A percentile compares a stretch with the other conserved stretches of the same genome.
phyloP scores from a whole-genome alignment of 2,329 filamentous ascomycete species.

The Penicillium sp. region DNA sequence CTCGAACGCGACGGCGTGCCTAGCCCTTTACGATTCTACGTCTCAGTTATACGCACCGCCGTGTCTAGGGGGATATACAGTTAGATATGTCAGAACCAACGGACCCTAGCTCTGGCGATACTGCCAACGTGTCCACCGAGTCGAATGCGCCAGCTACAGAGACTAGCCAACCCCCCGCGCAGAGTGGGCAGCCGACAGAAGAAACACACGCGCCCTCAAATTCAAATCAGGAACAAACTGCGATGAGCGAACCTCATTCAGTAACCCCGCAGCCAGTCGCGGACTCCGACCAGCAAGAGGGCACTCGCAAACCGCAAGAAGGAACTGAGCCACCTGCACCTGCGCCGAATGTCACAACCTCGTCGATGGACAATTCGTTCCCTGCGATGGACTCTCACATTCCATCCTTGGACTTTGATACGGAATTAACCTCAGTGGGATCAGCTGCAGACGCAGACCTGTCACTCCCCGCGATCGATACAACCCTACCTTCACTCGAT shows the following conservation, averaged over 20 bases:
- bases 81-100: constrained; percentile 22
- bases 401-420: constrained; percentile 26
- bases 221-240: constrained; percentile 3
- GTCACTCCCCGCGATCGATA: constrained; percentile 27
- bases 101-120: constrained; percentile 21
- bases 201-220: constrained; percentile 8
- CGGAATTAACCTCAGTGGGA: constrained; percentile 20
- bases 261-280: constrained; percentile 4
- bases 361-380: constrained; percentile 23
- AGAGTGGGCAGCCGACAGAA: constrained; percentile 17
- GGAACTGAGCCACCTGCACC: not conserved
- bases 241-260: constrained; percentile 3
- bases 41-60: constrained; percentile 2
- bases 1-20: not conserved
- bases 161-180: constrained; percentile 15
- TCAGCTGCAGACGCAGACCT: constrained; percentile 20
- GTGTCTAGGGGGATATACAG: constrained; percentile 10
- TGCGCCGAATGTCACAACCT: constrained; percentile 12
- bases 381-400: constrained; percentile 26
- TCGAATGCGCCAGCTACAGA: constrained; percentile 16
- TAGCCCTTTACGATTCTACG: not conserved
- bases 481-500: constrained; percentile 26
- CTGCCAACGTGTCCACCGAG: constrained; percentile 14
- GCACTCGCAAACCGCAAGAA: not conserved
- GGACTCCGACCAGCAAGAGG: not conserved